Percentiles rank a stretch among this genome's conserved stretches.
Conservation (phyloP, 2,329 filamentous ascomycete genomes). For the Sporothrix pallida region DNA sequence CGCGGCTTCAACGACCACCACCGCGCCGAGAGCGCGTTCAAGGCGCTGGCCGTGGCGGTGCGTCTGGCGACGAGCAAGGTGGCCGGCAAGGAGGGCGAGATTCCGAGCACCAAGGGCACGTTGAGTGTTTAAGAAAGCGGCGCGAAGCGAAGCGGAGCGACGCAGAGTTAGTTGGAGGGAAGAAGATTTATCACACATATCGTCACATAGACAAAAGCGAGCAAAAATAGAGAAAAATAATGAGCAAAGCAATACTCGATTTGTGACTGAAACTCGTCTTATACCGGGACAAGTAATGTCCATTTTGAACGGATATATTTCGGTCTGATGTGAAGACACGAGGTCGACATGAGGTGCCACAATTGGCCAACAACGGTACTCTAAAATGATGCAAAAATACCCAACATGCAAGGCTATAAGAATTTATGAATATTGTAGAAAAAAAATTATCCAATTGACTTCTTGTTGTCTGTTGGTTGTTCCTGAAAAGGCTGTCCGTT, state of each 20-base stretch:
- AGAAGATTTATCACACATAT: background rate
- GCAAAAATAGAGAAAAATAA: constrained; percentile 29
- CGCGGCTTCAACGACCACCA: constrained; percentile 95
- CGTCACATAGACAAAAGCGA: constrained; percentile 20
- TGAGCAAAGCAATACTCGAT: constrained; percentile 10
- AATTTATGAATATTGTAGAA: background rate
- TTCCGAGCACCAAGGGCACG: constrained; percentile 95
- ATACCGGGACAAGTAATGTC: too few relatives aligned
- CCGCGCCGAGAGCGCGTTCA: constrained; percentile 94
- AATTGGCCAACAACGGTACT: background rate
- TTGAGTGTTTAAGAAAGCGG: constrained; percentile 60
- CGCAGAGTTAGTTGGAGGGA: constrained; percentile 39
- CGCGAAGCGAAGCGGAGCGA: background rate
- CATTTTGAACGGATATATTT: background rate
- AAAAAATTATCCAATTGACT: background rate
- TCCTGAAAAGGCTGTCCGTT: constrained; percentile 1
- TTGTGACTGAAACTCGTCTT: background rate
- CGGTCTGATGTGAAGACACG: constrained; percentile 4
- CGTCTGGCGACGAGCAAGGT: constrained; percentile 76
- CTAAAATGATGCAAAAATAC: too few relatives aligned
- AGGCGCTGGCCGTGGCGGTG: constrained; percentile 88
- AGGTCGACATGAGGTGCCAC: background rate
- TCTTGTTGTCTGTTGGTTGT: background rate
- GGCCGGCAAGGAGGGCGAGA: constrained; percentile 83
- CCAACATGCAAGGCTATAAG: background rate